These are phyloP conservation scores for Pichia insulana DNA, from an alignment of 805 yeast species.

Conservation along the genomic window DNA sequence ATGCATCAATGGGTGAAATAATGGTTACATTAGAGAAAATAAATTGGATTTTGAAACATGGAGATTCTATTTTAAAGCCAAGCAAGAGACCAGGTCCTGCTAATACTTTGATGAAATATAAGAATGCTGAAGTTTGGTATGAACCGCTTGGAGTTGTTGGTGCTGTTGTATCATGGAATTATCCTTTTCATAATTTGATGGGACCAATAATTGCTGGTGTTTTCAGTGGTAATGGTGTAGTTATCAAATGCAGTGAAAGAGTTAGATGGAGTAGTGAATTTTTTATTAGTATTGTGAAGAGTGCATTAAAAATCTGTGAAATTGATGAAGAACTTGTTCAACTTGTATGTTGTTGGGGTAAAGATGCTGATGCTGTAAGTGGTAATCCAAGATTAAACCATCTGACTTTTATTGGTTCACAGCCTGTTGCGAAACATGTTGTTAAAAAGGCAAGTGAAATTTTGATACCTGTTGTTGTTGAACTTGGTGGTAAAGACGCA, in stretches of 20 bases:
- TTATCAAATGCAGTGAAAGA: constrained; percentile 91
- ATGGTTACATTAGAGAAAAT: constrained; percentile 90
- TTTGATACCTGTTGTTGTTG: constrained; percentile 93
- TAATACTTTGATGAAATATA: constrained; percentile 76
- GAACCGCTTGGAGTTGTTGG: constrained; percentile 88
- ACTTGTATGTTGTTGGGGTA: constrained; percentile 73
- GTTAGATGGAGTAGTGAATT: constrained; percentile 91
- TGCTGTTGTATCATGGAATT: constrained; percentile 94
- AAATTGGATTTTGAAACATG: constrained; percentile 82
- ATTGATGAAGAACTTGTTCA: constrained; percentile 80
- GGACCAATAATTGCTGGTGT: constrained; percentile 88
- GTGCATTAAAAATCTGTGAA: constrained; percentile 66
- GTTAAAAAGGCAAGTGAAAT: constrained; percentile 73
- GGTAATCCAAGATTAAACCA: constrained; percentile 77
- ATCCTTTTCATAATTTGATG: constrained; percentile 88
- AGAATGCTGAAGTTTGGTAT: constrained; percentile 87
- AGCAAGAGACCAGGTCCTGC: constrained; percentile 83
- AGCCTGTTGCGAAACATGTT: constrained; percentile 86
- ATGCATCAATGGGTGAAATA: constrained; percentile 94
- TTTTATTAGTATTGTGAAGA: constrained; percentile 62
- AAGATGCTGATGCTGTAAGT: constrained; percentile 81
- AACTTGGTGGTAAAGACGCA: constrained; percentile 95
- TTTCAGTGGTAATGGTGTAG: constrained; percentile 85
- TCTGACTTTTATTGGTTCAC: constrained; percentile 93
- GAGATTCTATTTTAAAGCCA: constrained; percentile 60